These are phyloP conservation scores for Colletotrichum scovillei DNA, from an alignment of 2,329 filamentous ascomycete species.

Conservation along the genomic window DNA sequence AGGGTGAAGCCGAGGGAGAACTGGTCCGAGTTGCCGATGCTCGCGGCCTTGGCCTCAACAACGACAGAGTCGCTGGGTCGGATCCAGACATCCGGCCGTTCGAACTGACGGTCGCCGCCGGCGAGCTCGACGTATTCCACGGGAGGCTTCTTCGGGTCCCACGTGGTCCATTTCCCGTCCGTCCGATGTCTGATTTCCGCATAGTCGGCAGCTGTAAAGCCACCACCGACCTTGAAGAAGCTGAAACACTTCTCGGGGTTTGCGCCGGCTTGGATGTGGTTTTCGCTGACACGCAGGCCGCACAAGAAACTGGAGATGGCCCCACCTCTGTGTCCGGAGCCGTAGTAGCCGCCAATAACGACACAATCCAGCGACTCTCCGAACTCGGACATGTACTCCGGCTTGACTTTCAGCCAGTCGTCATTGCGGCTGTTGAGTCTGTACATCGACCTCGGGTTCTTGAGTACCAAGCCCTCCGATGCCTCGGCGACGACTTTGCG, in stretches of 20 bases:
- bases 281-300: slow-evolving; percentile 80
- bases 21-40: slow-evolving; percentile 77
- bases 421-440: slow-evolving; percentile 89
- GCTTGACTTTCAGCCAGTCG: slow-evolving; percentile 99
- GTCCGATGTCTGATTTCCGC: slow-evolving; percentile 84
- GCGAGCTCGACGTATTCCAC: slow-evolving; percentile 83
- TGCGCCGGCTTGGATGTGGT: slow-evolving; percentile 68
- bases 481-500: slow-evolving; percentile 87
- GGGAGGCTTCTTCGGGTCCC: slow-evolving; percentile 83
- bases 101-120: slow-evolving; percentile 78
- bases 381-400: slow-evolving; percentile 97
- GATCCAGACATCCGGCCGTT: slow-evolving; percentile 94
- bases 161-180: slow-evolving; percentile 90
- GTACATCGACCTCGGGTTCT: slow-evolving; percentile 91
- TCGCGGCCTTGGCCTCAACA: slow-evolving; percentile 88
- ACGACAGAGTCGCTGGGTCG: slow-evolving; percentile 89
- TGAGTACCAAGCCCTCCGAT: slow-evolving; percentile 91
- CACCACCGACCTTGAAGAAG: slow-evolving; percentile 99
- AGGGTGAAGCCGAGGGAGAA: slow-evolving; percentile 84
- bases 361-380: slow-evolving; percentile 93
- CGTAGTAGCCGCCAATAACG: slow-evolving; percentile 92
- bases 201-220: slow-evolving; percentile 88
- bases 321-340: slow-evolving; percentile 86
- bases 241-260: slow-evolving; percentile 84
- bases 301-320: slow-evolving; percentile 89